These are phyloP conservation scores for Monosporascus sp. DNA, from an alignment of 2,329 filamentous ascomycete genomes.

Conservation along the genomic window DNA sequence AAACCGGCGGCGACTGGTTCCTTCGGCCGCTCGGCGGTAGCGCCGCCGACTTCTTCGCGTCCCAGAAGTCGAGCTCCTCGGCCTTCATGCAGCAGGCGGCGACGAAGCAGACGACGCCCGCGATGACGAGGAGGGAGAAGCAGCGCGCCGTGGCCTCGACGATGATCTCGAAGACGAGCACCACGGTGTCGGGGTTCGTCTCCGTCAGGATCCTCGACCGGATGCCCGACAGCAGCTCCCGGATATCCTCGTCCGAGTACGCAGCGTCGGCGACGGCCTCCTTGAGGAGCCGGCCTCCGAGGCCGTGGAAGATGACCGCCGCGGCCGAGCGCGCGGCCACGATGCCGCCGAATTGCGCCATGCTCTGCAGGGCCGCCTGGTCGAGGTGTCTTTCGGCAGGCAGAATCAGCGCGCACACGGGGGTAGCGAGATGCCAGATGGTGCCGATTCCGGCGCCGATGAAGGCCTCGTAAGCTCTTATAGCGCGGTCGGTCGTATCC, in stretches of 20 bases:
- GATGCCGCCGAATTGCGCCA: conserved; percentile 26
- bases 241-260: conserved; percentile 19
- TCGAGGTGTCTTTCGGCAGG: conserved; percentile 21
- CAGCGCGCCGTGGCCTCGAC: conserved; percentile 19
- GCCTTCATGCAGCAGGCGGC: conserved; percentile 23
- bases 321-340: conserved; percentile 21
- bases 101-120: conserved; percentile 20
- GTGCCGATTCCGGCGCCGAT: conserved; percentile 28
- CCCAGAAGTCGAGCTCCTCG: conserved; percentile 21
- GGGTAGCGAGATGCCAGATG: conserved; percentile 25
- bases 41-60: neutral
- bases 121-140: conserved; percentile 21
- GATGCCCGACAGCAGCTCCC: conserved; percentile 23
- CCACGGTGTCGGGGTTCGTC: conserved; percentile 10
- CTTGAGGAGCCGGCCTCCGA: conserved; percentile 18
- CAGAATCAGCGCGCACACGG: conserved; percentile 20
- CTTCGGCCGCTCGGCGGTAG: conserved; percentile 8
- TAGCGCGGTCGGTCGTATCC: conserved; percentile 17
- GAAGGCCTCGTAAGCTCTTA: conserved; percentile 27
- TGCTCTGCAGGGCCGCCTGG: conserved; percentile 25
- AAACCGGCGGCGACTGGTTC: neutral
- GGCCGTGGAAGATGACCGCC: conserved; percentile 26
- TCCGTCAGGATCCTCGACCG: conserved; percentile 16
- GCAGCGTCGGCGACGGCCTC: conserved; percentile 9
- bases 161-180: conserved; percentile 15